Conservation (phyloP, 2,329 filamentous ascomycete genomes). For the Chalara sp. region DNA sequence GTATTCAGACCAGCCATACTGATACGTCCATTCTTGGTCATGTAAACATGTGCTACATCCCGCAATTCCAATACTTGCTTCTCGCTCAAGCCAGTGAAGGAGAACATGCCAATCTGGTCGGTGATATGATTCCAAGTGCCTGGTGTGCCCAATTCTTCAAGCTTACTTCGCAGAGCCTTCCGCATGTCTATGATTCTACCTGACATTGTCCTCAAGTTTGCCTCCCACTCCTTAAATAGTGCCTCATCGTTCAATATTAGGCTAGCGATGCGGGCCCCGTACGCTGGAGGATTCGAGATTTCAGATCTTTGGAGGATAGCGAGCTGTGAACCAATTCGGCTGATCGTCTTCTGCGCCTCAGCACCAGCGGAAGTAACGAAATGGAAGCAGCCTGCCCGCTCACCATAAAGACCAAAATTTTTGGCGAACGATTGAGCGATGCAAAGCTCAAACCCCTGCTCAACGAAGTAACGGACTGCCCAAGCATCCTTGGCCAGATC, state of each 20-base stretch:
- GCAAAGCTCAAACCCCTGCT: conserved; percentile 82
- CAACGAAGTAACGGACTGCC: conserved; percentile 90
- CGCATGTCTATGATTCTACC: conserved; percentile 94
- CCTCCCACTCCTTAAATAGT: conserved; percentile 84
- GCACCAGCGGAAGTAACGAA: conserved; percentile 69
- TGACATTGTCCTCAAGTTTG: conserved; percentile 86
- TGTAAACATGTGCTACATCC: conserved; percentile 70
- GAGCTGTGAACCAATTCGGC: conserved; percentile 76
- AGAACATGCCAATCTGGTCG: conserved; percentile 99
- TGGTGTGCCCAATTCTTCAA: conserved; percentile 80
- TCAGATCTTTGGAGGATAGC: conserved; percentile 93
- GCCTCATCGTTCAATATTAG: conserved; percentile 74
- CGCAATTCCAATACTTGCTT: conserved; percentile 66
- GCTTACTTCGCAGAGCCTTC: conserved; percentile 64
- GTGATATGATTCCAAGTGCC: conserved; percentile 97
- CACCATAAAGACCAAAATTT: conserved; percentile 95
- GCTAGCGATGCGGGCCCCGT: conserved; percentile 84
- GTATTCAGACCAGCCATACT: conserved; percentile 98
- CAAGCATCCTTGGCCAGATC: conserved; percentile 78
- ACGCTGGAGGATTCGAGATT: conserved; percentile 94
- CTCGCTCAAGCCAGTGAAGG: conserved; percentile 76
- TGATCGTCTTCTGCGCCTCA: conserved; percentile 53
- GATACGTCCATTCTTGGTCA: conserved; percentile 97
- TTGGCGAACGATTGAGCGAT: conserved; percentile 95
- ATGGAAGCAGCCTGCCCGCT: conserved; percentile 95